These are phyloP conservation scores for Entonaema liquescens DNA, from an alignment of 495 filamentous ascomycete genomes.

Conservation along the genomic window DNA sequence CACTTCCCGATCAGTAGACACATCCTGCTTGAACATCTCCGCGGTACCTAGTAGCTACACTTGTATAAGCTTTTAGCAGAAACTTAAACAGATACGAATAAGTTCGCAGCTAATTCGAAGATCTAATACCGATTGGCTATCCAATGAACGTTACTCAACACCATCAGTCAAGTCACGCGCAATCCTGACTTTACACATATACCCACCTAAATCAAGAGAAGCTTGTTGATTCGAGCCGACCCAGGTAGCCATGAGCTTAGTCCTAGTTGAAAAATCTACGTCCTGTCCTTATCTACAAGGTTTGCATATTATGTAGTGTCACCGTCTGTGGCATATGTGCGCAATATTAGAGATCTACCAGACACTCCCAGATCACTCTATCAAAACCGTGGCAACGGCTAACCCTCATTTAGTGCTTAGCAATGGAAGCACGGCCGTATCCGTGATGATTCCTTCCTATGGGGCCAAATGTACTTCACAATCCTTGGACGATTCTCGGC, in stretches of 20 bases:
- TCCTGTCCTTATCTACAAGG: background rate
- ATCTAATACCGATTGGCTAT: background rate
- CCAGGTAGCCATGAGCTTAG: background rate
- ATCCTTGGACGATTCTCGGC: background rate
- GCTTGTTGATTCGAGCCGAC: background rate
- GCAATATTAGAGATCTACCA: background rate
- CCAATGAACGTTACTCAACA: background rate
- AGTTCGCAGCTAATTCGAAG: background rate
- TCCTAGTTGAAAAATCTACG: background rate
- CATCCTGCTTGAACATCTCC: conserved; percentile 3
- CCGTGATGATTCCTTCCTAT: background rate
- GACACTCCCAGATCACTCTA: background rate
- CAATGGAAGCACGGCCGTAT: background rate
- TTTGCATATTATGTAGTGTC: background rate
- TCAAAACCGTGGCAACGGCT: background rate
- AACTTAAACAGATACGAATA: background rate
- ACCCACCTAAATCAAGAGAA: background rate
- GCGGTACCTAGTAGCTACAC: background rate
- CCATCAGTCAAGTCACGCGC: background rate
- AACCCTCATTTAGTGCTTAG: background rate
- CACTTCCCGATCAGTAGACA: background rate
- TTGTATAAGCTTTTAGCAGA: background rate
- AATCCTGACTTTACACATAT: background rate
- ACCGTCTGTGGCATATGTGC: background rate
- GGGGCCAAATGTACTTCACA: background rate